Conservation (phyloP, 176 grass and related monocot species). For the Paspalum vaginatum region DNA sequence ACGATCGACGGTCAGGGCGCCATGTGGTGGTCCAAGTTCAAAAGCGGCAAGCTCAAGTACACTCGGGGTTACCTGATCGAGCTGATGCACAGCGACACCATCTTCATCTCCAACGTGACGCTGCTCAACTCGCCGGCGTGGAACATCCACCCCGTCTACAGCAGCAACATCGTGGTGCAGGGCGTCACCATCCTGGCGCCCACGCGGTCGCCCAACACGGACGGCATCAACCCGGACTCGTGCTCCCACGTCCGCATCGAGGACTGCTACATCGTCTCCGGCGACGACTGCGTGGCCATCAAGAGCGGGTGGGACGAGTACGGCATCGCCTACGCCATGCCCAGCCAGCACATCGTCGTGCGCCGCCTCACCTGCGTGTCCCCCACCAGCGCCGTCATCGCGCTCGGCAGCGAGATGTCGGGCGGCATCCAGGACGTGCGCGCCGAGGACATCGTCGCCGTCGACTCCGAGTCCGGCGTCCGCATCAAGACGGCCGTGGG, state of each 20-base stretch:
- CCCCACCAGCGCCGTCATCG: constrained; percentile 82
- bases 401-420: constrained; percentile 97
- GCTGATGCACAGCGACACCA: constrained; percentile 59
- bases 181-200: constrained; percentile 86
- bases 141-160: constrained; percentile 97
- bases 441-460: constrained; percentile 80
- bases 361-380: constrained; percentile 79
- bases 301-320: constrained; percentile 99
- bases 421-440: constrained; percentile 88
- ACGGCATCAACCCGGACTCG: constrained; percentile 96
- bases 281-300: constrained; percentile 96
- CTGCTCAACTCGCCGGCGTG: constrained; percentile 84
- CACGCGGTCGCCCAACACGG: constrained; percentile 76
- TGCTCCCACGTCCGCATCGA: constrained; percentile 86
- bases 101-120: constrained; percentile 90
- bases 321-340: constrained; percentile 83
- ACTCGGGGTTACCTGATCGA: constrained; percentile 86
- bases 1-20: constrained; percentile 87
- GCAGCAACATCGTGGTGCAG: constrained; percentile 77
- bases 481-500: constrained; percentile 90
- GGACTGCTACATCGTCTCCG: constrained; percentile 96
- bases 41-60: constrained; percentile 83
- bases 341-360: constrained; percentile 78
- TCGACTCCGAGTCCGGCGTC: constrained; percentile 81
- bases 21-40: constrained; percentile 90